A percentile compares a stretch with the other conserved stretches of the same genome.
These are phyloP conservation scores for Leccinum ponderosum DNA, from an alignment of 1,284 basidiomycete species.

Conservation along the genomic window DNA sequence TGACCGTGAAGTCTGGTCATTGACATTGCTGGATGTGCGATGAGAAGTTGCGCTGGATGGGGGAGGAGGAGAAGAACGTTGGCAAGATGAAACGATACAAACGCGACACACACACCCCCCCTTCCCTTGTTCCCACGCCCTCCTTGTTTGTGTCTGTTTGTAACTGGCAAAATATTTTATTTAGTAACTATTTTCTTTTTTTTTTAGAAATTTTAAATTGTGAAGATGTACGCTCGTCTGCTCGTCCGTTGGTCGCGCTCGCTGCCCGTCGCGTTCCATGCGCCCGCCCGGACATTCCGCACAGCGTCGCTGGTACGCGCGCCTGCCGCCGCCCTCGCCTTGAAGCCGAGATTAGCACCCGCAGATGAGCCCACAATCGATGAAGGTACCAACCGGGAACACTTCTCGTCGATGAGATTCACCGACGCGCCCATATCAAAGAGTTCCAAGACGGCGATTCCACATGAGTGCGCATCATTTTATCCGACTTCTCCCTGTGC, in stretches of 20 bases:
- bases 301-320: conserved; percentile 11
- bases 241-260: conserved; percentile 27
- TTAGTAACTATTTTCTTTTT: not conserved
- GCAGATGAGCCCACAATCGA: conserved; percentile 12
- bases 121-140: conserved; percentile 23
- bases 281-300: conserved; percentile 15
- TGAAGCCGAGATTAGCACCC: conserved; percentile 12
- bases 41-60: conserved; percentile 11
- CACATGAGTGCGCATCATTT: conserved; percentile 38
- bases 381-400: conserved; percentile 18
- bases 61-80: conserved; percentile 10
- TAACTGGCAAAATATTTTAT: conserved; percentile 8
- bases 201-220: not conserved
- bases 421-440: conserved; percentile 31
- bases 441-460: conserved; percentile 39
- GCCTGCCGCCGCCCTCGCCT: conserved; percentile 7
- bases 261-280: conserved; percentile 14
- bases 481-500: conserved; percentile 16
- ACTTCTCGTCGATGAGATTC: conserved; percentile 30
- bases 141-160: conserved; percentile 27
- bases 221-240: conserved; percentile 27
- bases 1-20: conserved; percentile 48
- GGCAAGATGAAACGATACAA: conserved; percentile 20
- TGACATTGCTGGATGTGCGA: conserved; percentile 39
- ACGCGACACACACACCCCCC: conserved; percentile 25